A percentile compares a stretch with the other conserved stretches of the same genome.
Conservation (phyloP, 202 grass and related monocot genomes). For the Elaeis oleifera region DNA sequence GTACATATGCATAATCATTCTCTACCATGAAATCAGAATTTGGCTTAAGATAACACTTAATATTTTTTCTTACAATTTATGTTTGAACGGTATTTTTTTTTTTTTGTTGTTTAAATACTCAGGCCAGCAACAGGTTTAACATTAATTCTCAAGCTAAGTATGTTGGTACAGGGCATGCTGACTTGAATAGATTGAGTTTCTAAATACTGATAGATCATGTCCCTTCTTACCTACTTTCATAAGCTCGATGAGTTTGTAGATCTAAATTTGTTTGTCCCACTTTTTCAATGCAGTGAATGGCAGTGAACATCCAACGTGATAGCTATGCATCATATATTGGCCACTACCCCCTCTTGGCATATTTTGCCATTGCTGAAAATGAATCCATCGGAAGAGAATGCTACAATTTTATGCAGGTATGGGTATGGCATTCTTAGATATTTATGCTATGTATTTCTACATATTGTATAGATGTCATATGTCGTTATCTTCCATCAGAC, state of each 20-base stretch:
- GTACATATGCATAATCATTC: too few species aligned
- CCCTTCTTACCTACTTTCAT: neutral
- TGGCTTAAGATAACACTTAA: too few species aligned
- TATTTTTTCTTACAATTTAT: too few species aligned
- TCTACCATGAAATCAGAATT: too few species aligned
- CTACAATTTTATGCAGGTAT: conserved; percentile 90
- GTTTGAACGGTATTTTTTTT: too few species aligned
- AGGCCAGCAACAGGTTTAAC: conserved; percentile 94
- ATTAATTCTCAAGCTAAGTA: conserved; percentile 98
- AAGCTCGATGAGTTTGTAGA: conserved; percentile 7
- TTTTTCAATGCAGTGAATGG: conserved; percentile 58
- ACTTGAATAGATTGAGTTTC: conserved; percentile 61
- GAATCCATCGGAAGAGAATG: conserved; percentile 90
- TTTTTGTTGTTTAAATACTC: neutral
- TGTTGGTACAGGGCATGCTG: conserved; percentile 90
- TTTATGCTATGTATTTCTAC: too few species aligned
- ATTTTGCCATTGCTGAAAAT: conserved; percentile 83
- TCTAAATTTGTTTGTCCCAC: neutral
- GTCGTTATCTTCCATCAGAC: too few species aligned
- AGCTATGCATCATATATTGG: conserved; percentile 84
- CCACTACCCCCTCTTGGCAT: conserved; percentile 75
- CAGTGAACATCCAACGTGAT: conserved; percentile 79
- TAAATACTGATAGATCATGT: conserved; percentile 8
- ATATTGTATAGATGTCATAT: too few species aligned
- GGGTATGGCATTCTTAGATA: conserved; percentile 25